A percentile compares a stretch with the other conserved stretches of the same genome.
Evolutionary conservation across 1,284 basidiomycete genomes (phyloP).

Genomic region (Sanghuangporus baumii): DNA sequence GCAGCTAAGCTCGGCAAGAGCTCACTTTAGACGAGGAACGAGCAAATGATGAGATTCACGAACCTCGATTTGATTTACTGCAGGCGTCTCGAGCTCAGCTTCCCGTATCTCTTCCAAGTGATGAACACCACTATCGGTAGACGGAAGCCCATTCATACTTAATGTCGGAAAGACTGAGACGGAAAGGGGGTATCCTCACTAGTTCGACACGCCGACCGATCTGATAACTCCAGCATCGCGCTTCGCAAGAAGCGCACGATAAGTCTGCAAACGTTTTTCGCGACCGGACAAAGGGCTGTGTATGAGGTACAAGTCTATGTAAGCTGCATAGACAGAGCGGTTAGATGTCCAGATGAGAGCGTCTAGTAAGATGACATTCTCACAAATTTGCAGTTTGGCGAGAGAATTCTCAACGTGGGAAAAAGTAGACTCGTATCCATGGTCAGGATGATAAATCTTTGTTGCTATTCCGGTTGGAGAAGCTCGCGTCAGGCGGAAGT

Average conservation of each 20-base stretch:
- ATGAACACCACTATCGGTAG: slow-evolving; percentile 33
- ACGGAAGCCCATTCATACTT: neutral
- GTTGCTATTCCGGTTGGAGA: slow-evolving; percentile 31
- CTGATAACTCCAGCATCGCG: slow-evolving; percentile 43
- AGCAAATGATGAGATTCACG: neutral
- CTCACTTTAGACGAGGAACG: neutral
- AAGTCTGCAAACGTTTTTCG: slow-evolving; percentile 36
- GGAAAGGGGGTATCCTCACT: slow-evolving; percentile 27
- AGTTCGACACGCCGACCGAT: slow-evolving; percentile 55
- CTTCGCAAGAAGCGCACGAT: slow-evolving; percentile 34
- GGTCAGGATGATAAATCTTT: slow-evolving; percentile 37
- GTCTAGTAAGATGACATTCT: neutral
- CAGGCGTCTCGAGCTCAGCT: slow-evolving; percentile 36
- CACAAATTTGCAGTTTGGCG: slow-evolving; percentile 35
- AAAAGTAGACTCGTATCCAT: slow-evolving; percentile 34
- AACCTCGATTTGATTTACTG: slow-evolving; percentile 46
- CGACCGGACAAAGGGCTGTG: slow-evolving; percentile 41
- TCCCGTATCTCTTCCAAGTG: slow-evolving; percentile 44
- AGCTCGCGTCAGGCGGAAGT: neutral
- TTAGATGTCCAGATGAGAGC: neutral
- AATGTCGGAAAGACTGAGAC: neutral
- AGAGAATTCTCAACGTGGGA: slow-evolving; percentile 36
- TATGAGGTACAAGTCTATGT: slow-evolving; percentile 55
- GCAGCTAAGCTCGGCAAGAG: slow-evolving; percentile 28
- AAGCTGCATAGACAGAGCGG: slow-evolving; percentile 26